phyloP scores from a whole-genome alignment of 2,329 filamentous ascomycete genomes.

The Fusarium subglutinans region DNA sequence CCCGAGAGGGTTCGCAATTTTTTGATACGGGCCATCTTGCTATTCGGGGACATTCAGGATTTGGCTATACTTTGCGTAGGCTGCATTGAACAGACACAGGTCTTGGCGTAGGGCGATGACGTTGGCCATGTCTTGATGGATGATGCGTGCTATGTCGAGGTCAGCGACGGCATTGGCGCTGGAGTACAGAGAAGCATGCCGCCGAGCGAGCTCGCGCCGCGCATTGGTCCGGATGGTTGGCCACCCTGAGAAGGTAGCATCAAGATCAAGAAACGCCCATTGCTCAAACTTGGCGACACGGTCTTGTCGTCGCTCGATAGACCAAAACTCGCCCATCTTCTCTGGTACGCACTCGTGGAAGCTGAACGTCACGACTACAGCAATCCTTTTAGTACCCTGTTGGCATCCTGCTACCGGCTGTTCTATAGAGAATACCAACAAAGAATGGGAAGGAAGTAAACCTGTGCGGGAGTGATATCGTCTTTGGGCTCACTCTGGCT shows the following conservation, averaged over 20 bases:
- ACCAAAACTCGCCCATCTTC: neutral
- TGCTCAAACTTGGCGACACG: neutral
- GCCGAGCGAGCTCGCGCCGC: neutral
- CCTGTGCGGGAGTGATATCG: neutral
- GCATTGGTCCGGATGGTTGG: neutral
- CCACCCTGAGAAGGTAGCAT: neutral
- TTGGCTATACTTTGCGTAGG: neutral
- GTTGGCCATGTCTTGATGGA: neutral
- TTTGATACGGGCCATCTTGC: neutral
- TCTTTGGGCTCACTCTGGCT: accelerated
- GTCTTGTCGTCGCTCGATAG: neutral
- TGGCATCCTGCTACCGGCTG: accelerated
- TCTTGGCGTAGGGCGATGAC: neutral
- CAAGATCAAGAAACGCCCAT: neutral
- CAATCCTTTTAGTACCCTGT: accelerated
- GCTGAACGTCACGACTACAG: neutral
- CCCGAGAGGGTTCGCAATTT: neutral
- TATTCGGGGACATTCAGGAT: neutral
- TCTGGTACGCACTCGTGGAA: neutral
- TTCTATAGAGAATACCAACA: neutral
- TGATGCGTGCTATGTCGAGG: neutral
- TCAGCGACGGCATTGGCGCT: neutral
- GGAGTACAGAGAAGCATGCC: neutral
- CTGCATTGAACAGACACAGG: neutral
- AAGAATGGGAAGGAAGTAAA: neutral